Evolutionary conservation across 2,329 filamentous ascomycete genomes (phyloP).

Genomic region (Huntiella savannae): DNA sequence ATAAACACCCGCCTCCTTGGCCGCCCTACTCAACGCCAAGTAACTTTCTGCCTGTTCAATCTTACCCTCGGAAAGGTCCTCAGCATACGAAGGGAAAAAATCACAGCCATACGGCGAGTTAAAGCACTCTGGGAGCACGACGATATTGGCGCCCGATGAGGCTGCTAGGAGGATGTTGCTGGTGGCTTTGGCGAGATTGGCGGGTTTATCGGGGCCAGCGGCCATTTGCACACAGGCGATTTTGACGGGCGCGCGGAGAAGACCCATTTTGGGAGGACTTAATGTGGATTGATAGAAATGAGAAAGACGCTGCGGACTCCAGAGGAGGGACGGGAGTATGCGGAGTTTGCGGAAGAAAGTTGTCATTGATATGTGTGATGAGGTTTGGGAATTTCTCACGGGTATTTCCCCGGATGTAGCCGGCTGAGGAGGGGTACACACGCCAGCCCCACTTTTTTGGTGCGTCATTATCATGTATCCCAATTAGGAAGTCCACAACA

Average conservation of each 20-base stretch:
- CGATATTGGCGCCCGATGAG: conserved; percentile 54
- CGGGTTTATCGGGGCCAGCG: conserved; percentile 61
- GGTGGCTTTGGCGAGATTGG: conserved; percentile 66
- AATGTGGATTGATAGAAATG: conserved; percentile 4
- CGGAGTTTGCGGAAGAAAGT: not conserved
- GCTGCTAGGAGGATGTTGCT: conserved; percentile 70
- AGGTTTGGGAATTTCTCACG: too few relatives aligned
- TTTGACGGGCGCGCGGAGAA: conserved; percentile 56
- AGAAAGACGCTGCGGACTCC: not conserved
- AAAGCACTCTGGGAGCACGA: conserved; percentile 95
- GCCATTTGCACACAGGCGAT: conserved; percentile 68
- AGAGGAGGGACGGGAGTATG: conserved; percentile 1
- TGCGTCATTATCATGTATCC: too few relatives aligned
- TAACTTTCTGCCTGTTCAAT: conserved; percentile 58
- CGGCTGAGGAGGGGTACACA: too few relatives aligned
- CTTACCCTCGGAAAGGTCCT: conserved; percentile 60
- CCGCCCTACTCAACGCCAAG: conserved; percentile 65
- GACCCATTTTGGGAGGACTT: conserved; percentile 20
- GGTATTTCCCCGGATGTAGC: too few relatives aligned
- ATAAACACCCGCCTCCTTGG: conserved; percentile 59
- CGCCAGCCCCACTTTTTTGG: too few relatives aligned
- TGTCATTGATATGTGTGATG: not conserved
- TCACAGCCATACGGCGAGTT: conserved; percentile 89
- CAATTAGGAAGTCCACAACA: too few relatives aligned
- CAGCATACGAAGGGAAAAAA: conserved; percentile 82